Evolutionary conservation across 441 rosid species (phyloP).

Genomic region (Brassica balearica): DNA sequence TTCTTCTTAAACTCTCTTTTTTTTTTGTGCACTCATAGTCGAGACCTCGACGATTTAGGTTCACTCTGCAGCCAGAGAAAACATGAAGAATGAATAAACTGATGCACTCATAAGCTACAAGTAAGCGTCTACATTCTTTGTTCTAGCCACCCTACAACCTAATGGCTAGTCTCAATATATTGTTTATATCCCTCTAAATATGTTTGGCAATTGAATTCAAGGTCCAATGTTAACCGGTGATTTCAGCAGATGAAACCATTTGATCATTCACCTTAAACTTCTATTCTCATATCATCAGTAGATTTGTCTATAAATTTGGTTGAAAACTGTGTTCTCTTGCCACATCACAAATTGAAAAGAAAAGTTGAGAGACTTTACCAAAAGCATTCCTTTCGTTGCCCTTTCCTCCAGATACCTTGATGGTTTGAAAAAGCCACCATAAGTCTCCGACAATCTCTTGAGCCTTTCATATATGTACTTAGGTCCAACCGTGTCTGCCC

Average conservation of each 20-base stretch:
- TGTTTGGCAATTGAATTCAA: background rate
- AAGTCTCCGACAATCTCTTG: constrained; percentile 69
- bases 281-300: background rate
- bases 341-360: background rate
- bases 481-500: constrained; percentile 80
- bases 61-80: constrained; percentile 40
- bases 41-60: constrained; percentile 34
- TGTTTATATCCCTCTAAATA: background rate
- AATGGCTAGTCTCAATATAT: background rate
- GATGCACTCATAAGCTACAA: constrained; percentile 6
- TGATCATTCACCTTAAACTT: background rate
- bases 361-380: constrained; percentile 57
- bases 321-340: constrained; percentile 9
- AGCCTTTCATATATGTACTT: constrained; percentile 66
- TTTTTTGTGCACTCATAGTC: constrained; percentile 10
- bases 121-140: background rate
- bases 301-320: background rate
- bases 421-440: constrained; percentile 79
- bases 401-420: constrained; percentile 90
- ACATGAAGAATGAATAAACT: background rate
- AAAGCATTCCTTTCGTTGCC: constrained; percentile 64
- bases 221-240: background rate
- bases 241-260: constrained; percentile 9
- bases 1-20: background rate
- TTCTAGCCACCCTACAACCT: background rate